Percentiles rank a stretch among this genome's conserved stretches.
Evolutionary conservation across 768 basidiomycete genomes (phyloP).

Genomic region (Tubosaeta brunneosetosa): DNA sequence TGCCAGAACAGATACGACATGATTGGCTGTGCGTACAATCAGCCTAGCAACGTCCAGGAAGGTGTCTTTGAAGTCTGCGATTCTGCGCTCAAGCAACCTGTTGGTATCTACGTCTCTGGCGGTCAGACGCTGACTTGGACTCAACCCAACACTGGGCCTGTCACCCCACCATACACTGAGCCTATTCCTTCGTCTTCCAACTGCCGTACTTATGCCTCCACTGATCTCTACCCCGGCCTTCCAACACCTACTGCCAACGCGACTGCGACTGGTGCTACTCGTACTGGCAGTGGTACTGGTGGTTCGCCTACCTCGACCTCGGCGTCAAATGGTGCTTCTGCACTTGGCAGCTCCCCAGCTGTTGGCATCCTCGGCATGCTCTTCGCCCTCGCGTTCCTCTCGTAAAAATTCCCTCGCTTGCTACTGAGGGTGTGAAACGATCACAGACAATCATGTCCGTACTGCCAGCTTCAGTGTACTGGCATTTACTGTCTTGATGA

Average conservation of each 20-base stretch:
- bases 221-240: constrained; percentile 32
- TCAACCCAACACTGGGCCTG: constrained; percentile 36
- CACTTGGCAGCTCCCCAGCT: constrained; percentile 29
- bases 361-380: constrained; percentile 33
- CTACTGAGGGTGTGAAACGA: constrained; percentile 1
- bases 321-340: constrained; percentile 12
- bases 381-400: constrained; percentile 36
- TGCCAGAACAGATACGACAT: constrained; percentile 74
- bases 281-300: not conserved
- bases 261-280: not conserved
- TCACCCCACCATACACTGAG: constrained; percentile 36
- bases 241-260: constrained; percentile 8
- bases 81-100: constrained; percentile 58
- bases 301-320: constrained; percentile 16
- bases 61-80: constrained; percentile 63
- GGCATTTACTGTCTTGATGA: not conserved
- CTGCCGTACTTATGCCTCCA: constrained; percentile 37
- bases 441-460: not conserved
- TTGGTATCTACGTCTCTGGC: constrained; percentile 44
- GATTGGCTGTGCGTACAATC: constrained; percentile 71
- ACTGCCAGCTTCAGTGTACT: not conserved
- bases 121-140: constrained; percentile 42
- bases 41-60: constrained; percentile 55
- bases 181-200: constrained; percentile 42
- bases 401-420: constrained; percentile 20